These are phyloP conservation scores for Murraya koenigii DNA, from an alignment of 345 rosid species.

Conservation along the genomic window DNA sequence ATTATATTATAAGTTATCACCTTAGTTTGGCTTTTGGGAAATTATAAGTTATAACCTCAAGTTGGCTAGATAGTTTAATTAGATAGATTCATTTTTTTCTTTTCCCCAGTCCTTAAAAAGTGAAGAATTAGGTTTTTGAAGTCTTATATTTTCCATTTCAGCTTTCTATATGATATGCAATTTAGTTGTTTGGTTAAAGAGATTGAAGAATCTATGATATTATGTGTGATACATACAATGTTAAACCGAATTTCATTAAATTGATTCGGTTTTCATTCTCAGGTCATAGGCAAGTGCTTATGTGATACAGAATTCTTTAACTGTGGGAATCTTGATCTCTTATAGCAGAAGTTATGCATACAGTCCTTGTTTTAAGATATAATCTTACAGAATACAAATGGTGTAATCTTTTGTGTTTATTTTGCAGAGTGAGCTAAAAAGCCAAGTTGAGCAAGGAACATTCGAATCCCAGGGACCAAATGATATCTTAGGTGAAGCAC, in stretches of 20 bases:
- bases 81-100: neutral
- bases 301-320: constrained; percentile 18
- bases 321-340: constrained; percentile 16
- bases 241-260: neutral
- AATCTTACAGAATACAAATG: no score
- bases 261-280: constrained; percentile 17
- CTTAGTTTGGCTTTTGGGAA: neutral
- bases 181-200: neutral
- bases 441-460: no score
- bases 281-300: constrained; percentile 23
- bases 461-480: no score
- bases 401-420: no score
- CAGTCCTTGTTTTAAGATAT: constrained; percentile 32
- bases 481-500: no score
- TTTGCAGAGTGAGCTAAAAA: no score
- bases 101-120: neutral
- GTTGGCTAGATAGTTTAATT: neutral
- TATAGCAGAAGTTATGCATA: constrained; percentile 25
- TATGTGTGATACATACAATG: neutral
- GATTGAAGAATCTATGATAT: neutral
- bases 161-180: neutral
- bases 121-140: neutral
- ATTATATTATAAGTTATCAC: no score
- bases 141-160: neutral
- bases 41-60: neutral